A percentile compares a stretch with the other conserved stretches of the same genome.
These are phyloP conservation scores for Coniochaeta sp. DNA, from an alignment of 2,329 filamentous ascomycete species.

Conservation along the genomic window DNA sequence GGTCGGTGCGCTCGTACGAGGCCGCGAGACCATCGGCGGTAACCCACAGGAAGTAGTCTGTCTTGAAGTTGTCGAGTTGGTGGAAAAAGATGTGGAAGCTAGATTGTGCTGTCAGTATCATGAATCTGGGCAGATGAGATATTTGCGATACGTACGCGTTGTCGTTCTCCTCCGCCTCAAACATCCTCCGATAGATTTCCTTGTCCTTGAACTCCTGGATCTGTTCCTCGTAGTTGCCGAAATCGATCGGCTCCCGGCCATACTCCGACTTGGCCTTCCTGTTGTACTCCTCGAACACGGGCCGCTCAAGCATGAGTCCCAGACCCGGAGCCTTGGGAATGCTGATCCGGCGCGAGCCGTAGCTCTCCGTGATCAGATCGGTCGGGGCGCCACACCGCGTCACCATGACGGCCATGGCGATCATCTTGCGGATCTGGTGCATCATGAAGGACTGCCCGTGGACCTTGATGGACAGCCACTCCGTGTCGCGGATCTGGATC, in stretches of 20 bases:
- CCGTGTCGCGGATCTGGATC: constrained; percentile 80
- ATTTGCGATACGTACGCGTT: constrained; percentile 60
- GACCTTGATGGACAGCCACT: constrained; percentile 94
- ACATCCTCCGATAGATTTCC: constrained; percentile 89
- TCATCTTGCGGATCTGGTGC: constrained; percentile 99
- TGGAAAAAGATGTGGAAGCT: constrained; percentile 75
- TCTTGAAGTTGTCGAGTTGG: constrained; percentile 68
- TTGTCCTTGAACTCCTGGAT: constrained; percentile 85
- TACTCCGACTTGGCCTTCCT: constrained; percentile 57
- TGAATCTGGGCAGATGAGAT: constrained; percentile 1
- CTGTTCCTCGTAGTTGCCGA: constrained; percentile 67
- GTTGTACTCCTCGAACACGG: constrained; percentile 89
- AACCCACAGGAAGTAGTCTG: constrained; percentile 67
- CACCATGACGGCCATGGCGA: constrained; percentile 80
- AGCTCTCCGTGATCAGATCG: constrained; percentile 65
- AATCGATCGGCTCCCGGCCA: constrained; percentile 65
- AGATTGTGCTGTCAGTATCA: constrained; percentile 10
- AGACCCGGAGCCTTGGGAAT: constrained; percentile 93
- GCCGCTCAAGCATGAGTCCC: constrained; percentile 80
- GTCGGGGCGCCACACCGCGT: constrained; percentile 76
- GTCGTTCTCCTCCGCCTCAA: constrained; percentile 78
- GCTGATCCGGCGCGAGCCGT: constrained; percentile 64
- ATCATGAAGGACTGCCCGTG: constrained; percentile 99
- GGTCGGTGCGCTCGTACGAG: constrained; percentile 40
- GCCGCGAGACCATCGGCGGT: constrained; percentile 61